Conservation (phyloP, 495 filamentous ascomycete genomes). For the Saxophila tyrrhenica region DNA sequence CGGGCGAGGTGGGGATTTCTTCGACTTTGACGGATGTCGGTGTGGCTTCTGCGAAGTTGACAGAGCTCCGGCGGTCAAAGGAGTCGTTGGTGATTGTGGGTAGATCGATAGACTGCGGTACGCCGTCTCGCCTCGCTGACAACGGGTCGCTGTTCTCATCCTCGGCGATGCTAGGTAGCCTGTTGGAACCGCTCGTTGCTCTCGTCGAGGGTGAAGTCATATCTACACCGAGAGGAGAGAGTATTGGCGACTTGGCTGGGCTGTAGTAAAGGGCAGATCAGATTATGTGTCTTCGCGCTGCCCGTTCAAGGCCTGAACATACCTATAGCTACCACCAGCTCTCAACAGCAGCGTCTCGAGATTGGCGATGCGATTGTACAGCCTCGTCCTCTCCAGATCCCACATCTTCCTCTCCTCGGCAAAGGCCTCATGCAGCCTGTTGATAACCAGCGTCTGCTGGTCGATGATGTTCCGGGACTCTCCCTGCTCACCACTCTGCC, state of each 20-base stretch:
- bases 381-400: slow-evolving; percentile 12
- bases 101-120: slow-evolving; percentile 12
- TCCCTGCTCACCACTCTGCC: not conserved
- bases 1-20: slow-evolving; percentile 16
- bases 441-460: slow-evolving; percentile 15
- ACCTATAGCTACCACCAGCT: slow-evolving; percentile 15
- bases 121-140: slow-evolving; percentile 5
- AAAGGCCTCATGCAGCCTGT: slow-evolving; percentile 15
- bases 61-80: not conserved
- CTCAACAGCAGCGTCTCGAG: slow-evolving; percentile 16
- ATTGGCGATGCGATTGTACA: slow-evolving; percentile 14
- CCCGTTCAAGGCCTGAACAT: not conserved
- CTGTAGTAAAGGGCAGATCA: too few relatives aligned
- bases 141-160: slow-evolving; percentile 11
- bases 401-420: slow-evolving; percentile 17
- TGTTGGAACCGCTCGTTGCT: not conserved
- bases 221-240: slow-evolving; percentile 5
- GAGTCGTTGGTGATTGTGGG: not conserved
- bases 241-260: slow-evolving; percentile 16
- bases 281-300: not conserved
- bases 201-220: slow-evolving; percentile 11
- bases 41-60: slow-evolving; percentile 8
- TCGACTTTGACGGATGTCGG: slow-evolving; percentile 7
- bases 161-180: slow-evolving; percentile 17
- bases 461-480: slow-evolving; percentile 14